A percentile compares a stretch with the other conserved stretches of the same genome.
Evolutionary conservation across 306 rosid genomes (phyloP).

Genomic region (Prunus campanulata): DNA sequence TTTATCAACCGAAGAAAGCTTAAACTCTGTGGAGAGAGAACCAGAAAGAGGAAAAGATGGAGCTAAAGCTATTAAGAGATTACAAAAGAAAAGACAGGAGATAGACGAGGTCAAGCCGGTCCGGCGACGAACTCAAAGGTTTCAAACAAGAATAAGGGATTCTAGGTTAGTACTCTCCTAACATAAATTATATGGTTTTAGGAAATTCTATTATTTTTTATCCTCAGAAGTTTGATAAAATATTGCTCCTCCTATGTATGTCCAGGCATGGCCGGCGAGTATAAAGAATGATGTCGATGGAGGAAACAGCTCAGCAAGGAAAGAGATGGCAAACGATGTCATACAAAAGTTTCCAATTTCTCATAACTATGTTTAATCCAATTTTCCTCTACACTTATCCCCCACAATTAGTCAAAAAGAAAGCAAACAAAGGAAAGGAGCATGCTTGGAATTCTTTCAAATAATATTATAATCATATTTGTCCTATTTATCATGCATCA

Average conservation of each 20-base stretch:
- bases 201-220: not conserved
- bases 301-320: not conserved
- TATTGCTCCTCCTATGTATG: not conserved
- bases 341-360: not conserved
- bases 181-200: not conserved
- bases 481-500: too few relatives aligned
- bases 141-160: constrained; percentile 34
- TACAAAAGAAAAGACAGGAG: constrained; percentile 19
- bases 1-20: constrained; percentile 24
- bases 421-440: too few relatives aligned
- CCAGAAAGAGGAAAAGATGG: not conserved
- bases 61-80: constrained; percentile 14
- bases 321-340: not conserved
- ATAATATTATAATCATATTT: too few relatives aligned
- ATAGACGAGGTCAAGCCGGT: constrained; percentile 31
- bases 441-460: too few relatives aligned
- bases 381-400: not conserved
- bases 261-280: constrained; percentile 47
- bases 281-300: constrained; percentile 7
- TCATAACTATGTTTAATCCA: not conserved
- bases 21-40: not conserved
- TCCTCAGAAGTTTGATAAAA: not conserved
- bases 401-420: not conserved
- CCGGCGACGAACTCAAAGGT: constrained; percentile 10
- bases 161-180: constrained; percentile 28